A percentile compares a stretch with the other conserved stretches of the same genome.
Conservation (phyloP, 768 basidiomycete species). For the Pulveroboletus frians region DNA sequence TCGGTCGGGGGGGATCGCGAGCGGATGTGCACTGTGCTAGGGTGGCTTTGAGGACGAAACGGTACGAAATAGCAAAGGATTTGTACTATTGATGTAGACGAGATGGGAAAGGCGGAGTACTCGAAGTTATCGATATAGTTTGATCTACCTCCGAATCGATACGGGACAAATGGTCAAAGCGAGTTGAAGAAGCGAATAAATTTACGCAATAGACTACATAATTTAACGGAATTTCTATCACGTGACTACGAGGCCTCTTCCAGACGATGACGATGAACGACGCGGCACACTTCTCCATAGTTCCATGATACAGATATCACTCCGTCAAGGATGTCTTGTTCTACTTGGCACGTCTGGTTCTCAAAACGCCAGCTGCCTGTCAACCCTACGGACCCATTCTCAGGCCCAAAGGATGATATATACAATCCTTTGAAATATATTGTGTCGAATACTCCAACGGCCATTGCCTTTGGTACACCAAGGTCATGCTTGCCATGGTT, state of each 20-base stretch:
- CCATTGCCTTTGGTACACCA: conserved; percentile 42
- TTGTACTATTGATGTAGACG: neutral
- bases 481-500: conserved; percentile 46
- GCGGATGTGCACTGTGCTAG: neutral
- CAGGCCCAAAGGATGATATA: conserved; percentile 47
- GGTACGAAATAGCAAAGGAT: too few relatives aligned
- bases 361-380: neutral
- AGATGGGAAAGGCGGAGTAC: neutral
- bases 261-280: too few relatives aligned
- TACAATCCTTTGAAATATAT: conserved; percentile 55
- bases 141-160: neutral
- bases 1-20: neutral
- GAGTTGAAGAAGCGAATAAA: too few relatives aligned
- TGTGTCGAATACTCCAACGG: conserved; percentile 47
- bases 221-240: too few relatives aligned
- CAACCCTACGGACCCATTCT: conserved; percentile 1
- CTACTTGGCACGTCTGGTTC: neutral
- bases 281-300: neutral
- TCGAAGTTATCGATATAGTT: neutral
- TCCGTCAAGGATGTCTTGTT: neutral
- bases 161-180: neutral
- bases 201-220: too few relatives aligned
- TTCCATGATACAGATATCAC: conserved; percentile 1
- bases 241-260: too few relatives aligned
- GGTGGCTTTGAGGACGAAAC: too few relatives aligned